Evolutionary conservation across 768 basidiomycete species (phyloP).

Genomic region (Tubosaeta brunneosetosa): DNA sequence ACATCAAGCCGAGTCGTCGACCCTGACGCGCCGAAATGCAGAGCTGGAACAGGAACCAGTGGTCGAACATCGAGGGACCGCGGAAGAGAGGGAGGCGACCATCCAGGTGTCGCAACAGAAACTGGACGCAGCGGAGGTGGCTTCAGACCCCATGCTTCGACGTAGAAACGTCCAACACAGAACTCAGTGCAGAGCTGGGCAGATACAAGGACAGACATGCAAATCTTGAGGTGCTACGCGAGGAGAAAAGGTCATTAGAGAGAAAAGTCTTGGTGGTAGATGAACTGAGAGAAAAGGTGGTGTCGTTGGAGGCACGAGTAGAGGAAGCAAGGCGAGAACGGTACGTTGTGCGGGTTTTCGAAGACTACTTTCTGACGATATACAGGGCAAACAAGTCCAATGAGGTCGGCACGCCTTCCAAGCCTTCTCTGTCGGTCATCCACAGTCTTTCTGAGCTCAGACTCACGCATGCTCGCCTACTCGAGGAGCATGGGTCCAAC

Average conservation of each 20-base stretch:
- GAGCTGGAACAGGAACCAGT: constrained; percentile 46
- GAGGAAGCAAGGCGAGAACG: constrained; percentile 55
- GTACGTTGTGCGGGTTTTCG: constrained; percentile 28
- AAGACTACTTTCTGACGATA: not conserved
- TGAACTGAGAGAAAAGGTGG: constrained; percentile 51
- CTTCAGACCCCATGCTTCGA: constrained; percentile 28
- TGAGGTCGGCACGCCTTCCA: constrained; percentile 35
- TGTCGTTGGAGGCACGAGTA: constrained; percentile 58
- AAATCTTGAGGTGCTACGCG: constrained; percentile 64
- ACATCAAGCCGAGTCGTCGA: constrained; percentile 48
- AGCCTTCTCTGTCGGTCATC: constrained; percentile 51
- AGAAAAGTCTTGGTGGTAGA: constrained; percentile 47
- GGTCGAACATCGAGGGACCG: constrained; percentile 35
- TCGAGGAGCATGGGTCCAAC: constrained; percentile 64
- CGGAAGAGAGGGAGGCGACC: constrained; percentile 38
- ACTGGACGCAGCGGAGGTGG: constrained; percentile 41
- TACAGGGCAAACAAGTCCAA: constrained; percentile 37
- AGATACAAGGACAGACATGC: constrained; percentile 51
- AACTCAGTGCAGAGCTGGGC: constrained; percentile 49
- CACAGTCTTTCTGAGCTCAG: constrained; percentile 58
- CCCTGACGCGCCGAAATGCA: constrained; percentile 42
- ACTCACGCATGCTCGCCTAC: constrained; percentile 54
- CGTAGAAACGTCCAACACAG: constrained; percentile 56
- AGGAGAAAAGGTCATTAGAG: constrained; percentile 68
- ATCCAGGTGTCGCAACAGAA: constrained; percentile 44